These are phyloP conservation scores for Penicillium canariense DNA, from an alignment of 495 filamentous ascomycete genomes.

Conservation along the genomic window DNA sequence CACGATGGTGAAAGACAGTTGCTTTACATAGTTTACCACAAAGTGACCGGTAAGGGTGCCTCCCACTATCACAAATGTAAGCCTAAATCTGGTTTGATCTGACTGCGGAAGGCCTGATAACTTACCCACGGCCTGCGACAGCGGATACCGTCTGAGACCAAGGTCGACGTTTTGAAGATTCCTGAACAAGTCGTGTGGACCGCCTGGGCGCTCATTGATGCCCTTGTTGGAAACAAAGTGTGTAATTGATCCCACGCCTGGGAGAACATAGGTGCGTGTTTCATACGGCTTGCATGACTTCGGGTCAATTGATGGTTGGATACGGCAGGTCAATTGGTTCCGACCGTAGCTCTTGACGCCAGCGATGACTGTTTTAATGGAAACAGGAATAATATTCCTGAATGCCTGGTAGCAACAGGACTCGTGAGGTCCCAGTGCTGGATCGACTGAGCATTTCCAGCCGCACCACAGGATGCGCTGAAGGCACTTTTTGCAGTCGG, in stretches of 20 bases:
- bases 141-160: conserved; percentile 54
- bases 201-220: conserved; percentile 49
- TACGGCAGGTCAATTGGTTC: conserved; percentile 20
- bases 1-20: conserved; percentile 7
- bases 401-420: conserved; percentile 33
- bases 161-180: conserved; percentile 59
- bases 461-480: conserved; percentile 59
- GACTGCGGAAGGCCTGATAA: conserved; percentile 18
- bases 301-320: conserved; percentile 27
- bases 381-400: conserved; percentile 32
- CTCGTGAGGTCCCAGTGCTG: not conserved
- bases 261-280: conserved; percentile 35
- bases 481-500: conserved; percentile 62
- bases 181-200: conserved; percentile 63
- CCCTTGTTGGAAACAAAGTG: conserved; percentile 57
- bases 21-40: conserved; percentile 68
- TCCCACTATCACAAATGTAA: not conserved
- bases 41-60: conserved; percentile 65
- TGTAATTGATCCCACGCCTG: conserved; percentile 54
- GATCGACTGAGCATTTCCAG: conserved; percentile 54
- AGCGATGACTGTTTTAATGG: not conserved
- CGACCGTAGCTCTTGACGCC: not conserved
- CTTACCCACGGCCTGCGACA: conserved; percentile 42
- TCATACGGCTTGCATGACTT: conserved; percentile 21
- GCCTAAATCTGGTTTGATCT: not conserved